These are phyloP conservation scores for Debaryomyces nepalensis DNA, from an alignment of 1,139 yeast genomes.

Conservation along the genomic window DNA sequence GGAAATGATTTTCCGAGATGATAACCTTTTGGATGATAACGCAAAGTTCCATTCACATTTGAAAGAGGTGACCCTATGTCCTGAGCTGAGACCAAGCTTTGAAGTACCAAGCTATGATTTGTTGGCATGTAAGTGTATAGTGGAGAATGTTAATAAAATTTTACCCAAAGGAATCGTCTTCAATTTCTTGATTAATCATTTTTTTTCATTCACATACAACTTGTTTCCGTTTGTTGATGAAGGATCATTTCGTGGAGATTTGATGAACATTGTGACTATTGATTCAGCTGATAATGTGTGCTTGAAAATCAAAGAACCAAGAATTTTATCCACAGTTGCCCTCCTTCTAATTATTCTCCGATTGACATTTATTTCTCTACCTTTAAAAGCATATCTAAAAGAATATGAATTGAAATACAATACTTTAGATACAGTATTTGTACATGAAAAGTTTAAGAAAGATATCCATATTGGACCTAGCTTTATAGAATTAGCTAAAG, in stretches of 20 bases:
- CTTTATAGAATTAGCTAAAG: constrained; percentile 3
- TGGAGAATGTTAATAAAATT: not conserved
- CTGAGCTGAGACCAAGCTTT: not conserved
- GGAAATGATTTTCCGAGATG: no score
- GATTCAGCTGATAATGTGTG: not conserved
- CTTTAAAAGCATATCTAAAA: not conserved
- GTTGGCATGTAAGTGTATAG: not conserved
- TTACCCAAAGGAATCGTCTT: not conserved
- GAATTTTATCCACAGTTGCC: not conserved
- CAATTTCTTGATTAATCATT: not conserved
- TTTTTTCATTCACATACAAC: not conserved
- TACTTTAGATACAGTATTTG: not conserved
- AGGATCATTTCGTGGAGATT: not conserved
- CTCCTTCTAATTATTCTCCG: not conserved
- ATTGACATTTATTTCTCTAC: not conserved
- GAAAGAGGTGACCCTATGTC: not conserved
- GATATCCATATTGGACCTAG: not conserved
- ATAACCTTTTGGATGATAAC: no score
- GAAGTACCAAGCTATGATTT: not conserved
- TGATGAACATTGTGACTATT: not conserved
- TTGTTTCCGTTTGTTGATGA: not conserved
- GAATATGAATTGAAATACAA: not conserved
- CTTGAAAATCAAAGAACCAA: not conserved
- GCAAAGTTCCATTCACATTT: not conserved
- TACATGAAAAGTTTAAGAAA: not conserved